These are phyloP conservation scores for Emergomyces pasteurianus DNA, from an alignment of 2,329 filamentous ascomycete species.

Conservation along the genomic window DNA sequence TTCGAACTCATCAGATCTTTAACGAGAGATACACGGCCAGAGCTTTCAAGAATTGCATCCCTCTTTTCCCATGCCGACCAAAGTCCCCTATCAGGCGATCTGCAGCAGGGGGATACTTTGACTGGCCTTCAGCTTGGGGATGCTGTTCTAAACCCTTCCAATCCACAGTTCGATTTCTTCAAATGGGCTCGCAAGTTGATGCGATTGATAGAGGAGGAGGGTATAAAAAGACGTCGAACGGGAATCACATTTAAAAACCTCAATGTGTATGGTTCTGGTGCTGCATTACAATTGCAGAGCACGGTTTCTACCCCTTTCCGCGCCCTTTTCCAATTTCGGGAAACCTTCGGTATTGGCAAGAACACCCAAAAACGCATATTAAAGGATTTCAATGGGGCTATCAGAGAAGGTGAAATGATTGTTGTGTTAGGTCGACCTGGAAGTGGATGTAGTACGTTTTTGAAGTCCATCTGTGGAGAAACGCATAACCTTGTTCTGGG, in stretches of 20 bases:
- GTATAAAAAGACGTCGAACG: conserved; percentile 41
- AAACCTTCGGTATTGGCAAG: conserved; percentile 37
- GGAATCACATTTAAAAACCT: conserved; percentile 55
- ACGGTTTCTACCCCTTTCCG: conserved; percentile 50
- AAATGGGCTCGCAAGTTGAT: conserved; percentile 42
- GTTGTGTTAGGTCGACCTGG: conserved; percentile 31
- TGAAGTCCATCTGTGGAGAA: conserved; percentile 75
- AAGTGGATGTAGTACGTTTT: conserved; percentile 59
- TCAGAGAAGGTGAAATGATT: conserved; percentile 38
- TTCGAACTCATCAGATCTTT: conserved; percentile 11
- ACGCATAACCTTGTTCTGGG: conserved; percentile 66
- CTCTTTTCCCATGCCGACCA: conserved; percentile 6
- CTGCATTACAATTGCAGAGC: conserved; percentile 55
- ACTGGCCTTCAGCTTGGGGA: conserved; percentile 33
- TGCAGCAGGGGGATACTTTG: conserved; percentile 21
- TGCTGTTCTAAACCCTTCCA: conserved; percentile 41
- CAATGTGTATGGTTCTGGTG: conserved; percentile 54
- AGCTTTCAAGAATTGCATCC: conserved; percentile 11
- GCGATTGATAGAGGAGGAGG: conserved; percentile 42
- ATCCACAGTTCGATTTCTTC: conserved; percentile 41
- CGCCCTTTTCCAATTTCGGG: conserved; percentile 45
- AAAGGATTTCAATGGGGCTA: conserved; percentile 40
- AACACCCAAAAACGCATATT: conserved; percentile 45
- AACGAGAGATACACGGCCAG: not conserved
- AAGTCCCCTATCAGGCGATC: not conserved